phyloP scores from a whole-genome alignment of 495 filamentous ascomycete genomes.

The Hypoxylon trugodes region DNA sequence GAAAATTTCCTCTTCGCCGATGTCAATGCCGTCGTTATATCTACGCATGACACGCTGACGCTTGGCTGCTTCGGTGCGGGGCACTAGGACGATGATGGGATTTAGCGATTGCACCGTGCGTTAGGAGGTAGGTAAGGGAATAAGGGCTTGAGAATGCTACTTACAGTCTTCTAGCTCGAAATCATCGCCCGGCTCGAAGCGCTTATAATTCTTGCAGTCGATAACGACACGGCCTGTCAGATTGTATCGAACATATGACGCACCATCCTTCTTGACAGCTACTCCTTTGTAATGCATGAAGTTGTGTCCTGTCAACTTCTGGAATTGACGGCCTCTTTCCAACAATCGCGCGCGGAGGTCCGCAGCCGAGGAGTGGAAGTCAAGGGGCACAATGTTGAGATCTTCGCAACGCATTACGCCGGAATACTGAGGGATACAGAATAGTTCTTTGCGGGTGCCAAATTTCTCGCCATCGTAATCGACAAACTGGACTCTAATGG shows the following conservation, averaged over 20 bases:
- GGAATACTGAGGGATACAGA: conserved; percentile 43
- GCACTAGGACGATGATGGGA: no score
- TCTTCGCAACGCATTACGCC: conserved; percentile 39
- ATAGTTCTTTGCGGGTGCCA: conserved; percentile 33
- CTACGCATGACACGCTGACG: conserved; percentile 10
- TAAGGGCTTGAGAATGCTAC: no score
- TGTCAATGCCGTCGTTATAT: conserved; percentile 13
- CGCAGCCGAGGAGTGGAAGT: conserved; percentile 31
- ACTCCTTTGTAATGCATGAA: conserved; percentile 27
- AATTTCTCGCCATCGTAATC: conserved; percentile 50
- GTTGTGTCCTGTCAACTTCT: conserved; percentile 10
- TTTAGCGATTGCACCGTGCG: no score
- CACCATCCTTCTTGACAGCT: conserved; percentile 4
- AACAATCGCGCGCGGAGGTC: conserved; percentile 36
- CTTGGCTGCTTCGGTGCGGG: conserved; percentile 30
- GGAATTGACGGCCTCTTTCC: conserved; percentile 45
- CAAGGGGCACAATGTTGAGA: conserved; percentile 40
- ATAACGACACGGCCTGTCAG: conserved; percentile 39
- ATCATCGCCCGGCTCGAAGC: conserved; percentile 40
- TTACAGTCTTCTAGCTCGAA: conserved; percentile 35
- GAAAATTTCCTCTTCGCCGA: background rate
- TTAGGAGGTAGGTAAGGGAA: no score
- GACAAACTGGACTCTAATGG: conserved; percentile 31
- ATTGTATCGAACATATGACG: background rate
- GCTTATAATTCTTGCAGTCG: conserved; percentile 47